phyloP scores from a whole-genome alignment of 106 monocot species.

The Gastrodia elata region DNA sequence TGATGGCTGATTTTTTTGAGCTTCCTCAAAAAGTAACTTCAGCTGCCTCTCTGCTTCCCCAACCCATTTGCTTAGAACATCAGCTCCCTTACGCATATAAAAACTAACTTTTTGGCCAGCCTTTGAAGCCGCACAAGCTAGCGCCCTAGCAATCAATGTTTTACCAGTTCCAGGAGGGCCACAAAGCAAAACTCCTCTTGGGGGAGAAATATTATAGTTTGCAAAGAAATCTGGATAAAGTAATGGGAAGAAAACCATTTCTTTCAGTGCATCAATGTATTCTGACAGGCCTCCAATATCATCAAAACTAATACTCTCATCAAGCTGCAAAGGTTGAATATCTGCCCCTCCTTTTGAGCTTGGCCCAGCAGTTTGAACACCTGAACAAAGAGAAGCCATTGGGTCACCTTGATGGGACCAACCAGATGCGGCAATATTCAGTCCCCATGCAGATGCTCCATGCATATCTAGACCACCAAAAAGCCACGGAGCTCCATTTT shows the following conservation, averaged over 20 bases:
- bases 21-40: constrained; percentile 95
- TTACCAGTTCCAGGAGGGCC: constrained; percentile 99
- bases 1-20: constrained; percentile 92
- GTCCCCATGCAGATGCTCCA: constrained; percentile 67
- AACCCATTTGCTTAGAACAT: constrained; percentile 99
- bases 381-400: constrained; percentile 36
- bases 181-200: constrained; percentile 88
- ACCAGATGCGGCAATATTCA: constrained; percentile 86
- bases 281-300: constrained; percentile 94
- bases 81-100: constrained; percentile 99
- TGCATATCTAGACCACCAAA: constrained; percentile 86
- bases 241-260: constrained; percentile 97
- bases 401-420: constrained; percentile 88
- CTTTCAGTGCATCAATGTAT: constrained; percentile 91
- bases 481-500: constrained; percentile 64
- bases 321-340: constrained; percentile 91
- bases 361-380: constrained; percentile 93
- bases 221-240: constrained; percentile 97
- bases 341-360: constrained; percentile 99
- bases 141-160: constrained; percentile 90
- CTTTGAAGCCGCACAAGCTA: constrained; percentile 94
- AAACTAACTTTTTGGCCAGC: constrained; percentile 96
- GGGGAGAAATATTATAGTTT: constrained; percentile 92
- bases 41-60: constrained; percentile 97
- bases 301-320: constrained; percentile 86